phyloP scores from a whole-genome alignment of 495 filamentous ascomycete genomes.

The Daldinia childiae region DNA sequence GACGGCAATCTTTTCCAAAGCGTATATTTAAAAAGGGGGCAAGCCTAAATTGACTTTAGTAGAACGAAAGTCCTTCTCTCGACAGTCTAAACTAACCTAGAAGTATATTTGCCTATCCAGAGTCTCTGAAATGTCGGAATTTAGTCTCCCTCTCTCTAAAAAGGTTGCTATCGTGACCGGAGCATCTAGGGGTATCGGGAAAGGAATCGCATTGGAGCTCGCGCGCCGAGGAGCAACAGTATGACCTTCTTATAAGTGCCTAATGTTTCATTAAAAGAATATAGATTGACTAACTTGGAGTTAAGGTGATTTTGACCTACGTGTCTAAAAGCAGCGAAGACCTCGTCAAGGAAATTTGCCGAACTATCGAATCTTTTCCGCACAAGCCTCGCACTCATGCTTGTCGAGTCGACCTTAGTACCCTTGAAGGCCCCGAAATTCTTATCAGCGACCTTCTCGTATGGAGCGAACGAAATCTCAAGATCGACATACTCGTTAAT shows the following conservation, averaged over 20 bases:
- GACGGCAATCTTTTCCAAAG: neutral
- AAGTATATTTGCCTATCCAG: no score
- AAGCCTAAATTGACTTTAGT: neutral
- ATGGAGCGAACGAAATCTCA: slow-evolving; percentile 36
- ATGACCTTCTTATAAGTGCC: neutral
- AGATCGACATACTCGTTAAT: slow-evolving; percentile 71
- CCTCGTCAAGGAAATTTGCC: slow-evolving; percentile 45
- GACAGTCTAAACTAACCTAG: neutral
- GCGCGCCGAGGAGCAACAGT: slow-evolving; percentile 73
- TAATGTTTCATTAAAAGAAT: neutral
- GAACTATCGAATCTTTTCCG: slow-evolving; percentile 45
- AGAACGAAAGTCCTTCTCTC: neutral
- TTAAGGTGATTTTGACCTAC: slow-evolving; percentile 55
- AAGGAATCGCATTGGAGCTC: slow-evolving; percentile 76
- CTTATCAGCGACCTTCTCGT: slow-evolving; percentile 14
- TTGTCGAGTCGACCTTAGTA: slow-evolving; percentile 29
- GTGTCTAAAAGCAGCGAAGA: slow-evolving; percentile 51
- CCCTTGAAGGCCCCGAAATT: slow-evolving; percentile 18
- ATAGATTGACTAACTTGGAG: neutral
- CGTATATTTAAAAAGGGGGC: neutral
- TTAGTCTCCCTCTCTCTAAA: slow-evolving; percentile 29
- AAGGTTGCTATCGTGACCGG: slow-evolving; percentile 66
- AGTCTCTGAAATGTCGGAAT: slow-evolving; percentile 25
- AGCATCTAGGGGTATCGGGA: slow-evolving; percentile 74
- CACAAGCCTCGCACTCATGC: slow-evolving; percentile 32